Base-by-base conservation (phyloP, 768 basidiomycete species). In the Ephemerocybe angulata region DNA sequence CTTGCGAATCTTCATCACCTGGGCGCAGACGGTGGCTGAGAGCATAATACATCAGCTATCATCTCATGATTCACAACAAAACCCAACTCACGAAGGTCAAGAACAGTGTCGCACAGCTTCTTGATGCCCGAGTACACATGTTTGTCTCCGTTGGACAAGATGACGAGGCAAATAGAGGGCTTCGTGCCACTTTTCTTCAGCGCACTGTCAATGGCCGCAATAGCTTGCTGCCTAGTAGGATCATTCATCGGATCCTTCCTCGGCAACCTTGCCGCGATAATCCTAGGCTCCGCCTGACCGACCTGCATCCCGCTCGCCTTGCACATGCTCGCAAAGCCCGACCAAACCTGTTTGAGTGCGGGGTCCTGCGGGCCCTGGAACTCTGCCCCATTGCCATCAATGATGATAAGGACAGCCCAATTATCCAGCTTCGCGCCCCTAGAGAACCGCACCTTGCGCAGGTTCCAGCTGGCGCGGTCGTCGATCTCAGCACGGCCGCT, bases 41-140 rank as follows among this genome's bases (percentile, higher is more conserved):
- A 44, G 50, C 22, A 21, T 28, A 12, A 30, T 17, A 12, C 53
- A 25, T 25, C 44, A 29, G 10, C 52, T n/a, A n/a, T n/a, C n/a
- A 21, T 51, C 28, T 31, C 13, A 40, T 19, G 24, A 30, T 19
- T 17, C 28, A 43, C 21, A 22, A 50, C 19, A 10, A 42, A 41
- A 21, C 10, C 27, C n/a, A 30, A 62, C 73, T 58, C 43, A 75
- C 76, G 65, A 37, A 93, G 62, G 47, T 88, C 90, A 54, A 90
- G 65, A 47, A 75, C 63, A 42, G 82, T 77, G 60, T 91, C 88
- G 56, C 83, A 83, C 17, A 90, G 74, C 33, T 81, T 79, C 69
- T 93, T 91, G 65, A 93, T 75, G 4, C 86, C 86, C 0, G 85
- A 79, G 63, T 93, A 93, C 21, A 93, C 76, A 59, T 78, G 84